Conservation (phyloP, 768 basidiomycete genomes). For the Sarcodon sp. region DNA sequence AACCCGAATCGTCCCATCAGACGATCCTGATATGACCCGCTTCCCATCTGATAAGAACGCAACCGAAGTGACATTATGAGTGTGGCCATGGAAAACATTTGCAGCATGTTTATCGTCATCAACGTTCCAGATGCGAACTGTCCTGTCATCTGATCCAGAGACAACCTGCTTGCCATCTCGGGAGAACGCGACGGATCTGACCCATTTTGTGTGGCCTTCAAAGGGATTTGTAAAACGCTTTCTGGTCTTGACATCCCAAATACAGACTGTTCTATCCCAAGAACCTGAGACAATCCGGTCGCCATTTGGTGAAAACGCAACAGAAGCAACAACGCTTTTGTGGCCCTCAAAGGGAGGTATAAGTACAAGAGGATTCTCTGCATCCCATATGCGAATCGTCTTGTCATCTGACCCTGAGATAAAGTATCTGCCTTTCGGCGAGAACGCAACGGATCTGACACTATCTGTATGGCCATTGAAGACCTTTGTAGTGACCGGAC, state of each 20-base stretch:
- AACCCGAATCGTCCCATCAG: constrained; percentile 4
- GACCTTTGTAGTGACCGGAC: not conserved
- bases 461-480: constrained; percentile 1
- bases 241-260: constrained; percentile 23
- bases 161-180: constrained; percentile 28
- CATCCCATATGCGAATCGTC: constrained; percentile 6
- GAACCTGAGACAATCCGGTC: constrained; percentile 18
- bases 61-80: constrained; percentile 8
- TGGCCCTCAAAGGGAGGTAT: constrained; percentile 10
- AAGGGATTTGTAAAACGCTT: constrained; percentile 1
- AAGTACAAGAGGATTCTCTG: not conserved
- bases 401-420: constrained; percentile 4
- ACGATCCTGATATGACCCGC: constrained; percentile 5
- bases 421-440: constrained; percentile 6
- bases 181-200: constrained; percentile 24
- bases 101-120: constrained; percentile 6
- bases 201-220: constrained; percentile 16
- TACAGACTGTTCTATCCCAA: constrained; percentile 18
- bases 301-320: constrained; percentile 10
- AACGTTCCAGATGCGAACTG: constrained; percentile 11
- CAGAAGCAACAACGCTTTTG: constrained; percentile 3
- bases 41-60: constrained; percentile 16
- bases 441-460: constrained; percentile 3
- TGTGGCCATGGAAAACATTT: constrained; percentile 6
- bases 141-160: constrained; percentile 26